Base-by-base conservation (phyloP, 2,329 filamentous ascomycete genomes). In the Pseudogymnoascus sp. region DNA sequence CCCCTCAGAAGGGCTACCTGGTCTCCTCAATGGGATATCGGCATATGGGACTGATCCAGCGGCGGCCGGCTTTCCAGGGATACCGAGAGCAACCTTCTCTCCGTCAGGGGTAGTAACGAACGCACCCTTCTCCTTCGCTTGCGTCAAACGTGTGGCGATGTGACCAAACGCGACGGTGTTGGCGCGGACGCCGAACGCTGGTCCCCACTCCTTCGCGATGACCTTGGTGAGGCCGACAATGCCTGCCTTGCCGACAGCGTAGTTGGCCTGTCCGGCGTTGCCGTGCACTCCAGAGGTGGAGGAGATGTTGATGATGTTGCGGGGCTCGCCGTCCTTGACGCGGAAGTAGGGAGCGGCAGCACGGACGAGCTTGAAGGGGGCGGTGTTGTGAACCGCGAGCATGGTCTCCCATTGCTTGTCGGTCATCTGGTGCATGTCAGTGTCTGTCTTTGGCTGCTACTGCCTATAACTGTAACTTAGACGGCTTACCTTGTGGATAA, bases 361-460 rank as follows among this genome's bases (percentile, higher is more conserved):
- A 63, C 91, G 84, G 66, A 95, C 80, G 62, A 96, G 86, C 74
- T 87, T 88, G 81, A 96, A 96, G 10, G 92, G 92, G 1, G 89
- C 91, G 11, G 90, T 95, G 73, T 84, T 87, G 81, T 96, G 92
- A 59, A 96, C 81, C 21, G 87, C 85, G 31, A 96, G 78, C 74
- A 96, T 96, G 61, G 88, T 92, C 67, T 95, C 88, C 90, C 90
- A 96, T 81, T 96, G 91, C 78, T 90, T 90, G 79, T 96, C 90
- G 15, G 87, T 89, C 81, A 91, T 93, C 82, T 83, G 64, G 35
- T 40, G 17, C 28, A 19, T 21, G 28, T 57, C 15, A 57, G 50
- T 9, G 5, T 6, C 2, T 26, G 40, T 15, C 28, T 53, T 57
- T 57, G 50, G 4, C 47, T 53, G 26, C 26, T 31, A 53, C n/a